Base-by-base conservation (phyloP, 139 green algal genomes). In the Chlamydomonas incerta region DNA sequence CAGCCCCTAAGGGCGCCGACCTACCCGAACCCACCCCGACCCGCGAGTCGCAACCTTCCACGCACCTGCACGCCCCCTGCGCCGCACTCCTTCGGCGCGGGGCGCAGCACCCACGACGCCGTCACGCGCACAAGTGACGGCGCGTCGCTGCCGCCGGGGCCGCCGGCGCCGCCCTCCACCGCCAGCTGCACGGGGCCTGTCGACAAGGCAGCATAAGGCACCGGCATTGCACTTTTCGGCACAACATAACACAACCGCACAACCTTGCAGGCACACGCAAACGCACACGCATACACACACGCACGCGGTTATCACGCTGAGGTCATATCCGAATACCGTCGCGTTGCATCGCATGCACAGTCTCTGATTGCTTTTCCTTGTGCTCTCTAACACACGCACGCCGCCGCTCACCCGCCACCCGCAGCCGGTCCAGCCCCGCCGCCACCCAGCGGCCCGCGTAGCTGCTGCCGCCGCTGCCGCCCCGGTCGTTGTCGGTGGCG, bases 401-500 rank as follows among this genome's bases (percentile, higher is more conserved):
- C n/a, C n/a, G n/a, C n/a, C n/a, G 21, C 63, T 21, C n/a, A 74
- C 69, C 84, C 21, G n/a, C 23, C 37, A 69, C 41, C 70, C 73
- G 60, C 74, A 95, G 72, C n/a, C 88, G 52, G 74, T 95, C 93
- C 24, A 95, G 86, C 31, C 93, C 93, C 35, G 91, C 90, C 10
- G 81, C 72, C 74, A 77, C 62, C 92, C 91, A 97, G 18, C 95
- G 81, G 20, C 86, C 91, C 8, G 93, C 91, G 73, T 96, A 95
- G 92, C 92, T 96, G 73, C 63, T 92, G 68, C 95, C 94, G 5
- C 86, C 89, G 0, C 72, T 88, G 63, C 96, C 96, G 57, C 96
- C 96, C 0, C 90, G 82, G 92, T 98, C 96, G 89, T 98, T 98
- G 92, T 98, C 96, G 29, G 95, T 98, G 58, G 90, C 74, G 0